phyloP scores from a whole-genome alignment of 2,329 filamentous ascomycete genomes.

The Hymenoscyphus repandus region DNA sequence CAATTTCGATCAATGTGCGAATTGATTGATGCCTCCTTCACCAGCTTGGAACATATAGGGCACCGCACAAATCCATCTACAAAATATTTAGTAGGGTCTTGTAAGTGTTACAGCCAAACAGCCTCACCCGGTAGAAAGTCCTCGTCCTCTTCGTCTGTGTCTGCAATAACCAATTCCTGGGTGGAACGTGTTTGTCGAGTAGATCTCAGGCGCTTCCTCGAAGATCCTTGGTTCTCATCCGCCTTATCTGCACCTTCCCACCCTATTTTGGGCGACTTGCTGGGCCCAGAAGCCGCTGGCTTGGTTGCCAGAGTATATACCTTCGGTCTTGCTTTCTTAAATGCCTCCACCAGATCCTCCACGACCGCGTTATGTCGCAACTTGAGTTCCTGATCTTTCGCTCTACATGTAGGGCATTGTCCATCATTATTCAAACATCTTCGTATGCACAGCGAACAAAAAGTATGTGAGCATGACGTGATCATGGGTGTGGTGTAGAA shows the following conservation, averaged over 20 bases:
- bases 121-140: conserved; percentile 26
- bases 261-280: conserved; percentile 48
- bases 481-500: conserved; percentile 94
- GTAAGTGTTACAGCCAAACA: neutral
- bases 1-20: conserved; percentile 64
- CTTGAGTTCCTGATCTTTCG: conserved; percentile 75
- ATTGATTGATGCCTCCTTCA: conserved; percentile 76
- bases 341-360: conserved; percentile 78
- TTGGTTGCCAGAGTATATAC: conserved; percentile 60
- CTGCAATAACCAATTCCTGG: conserved; percentile 30
- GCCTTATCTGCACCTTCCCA: conserved; percentile 30
- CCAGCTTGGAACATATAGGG: conserved; percentile 69
- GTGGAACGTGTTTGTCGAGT: conserved; percentile 40
- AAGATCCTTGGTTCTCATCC: conserved; percentile 29
- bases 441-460: conserved; percentile 93
- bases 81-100: conserved; percentile 2
- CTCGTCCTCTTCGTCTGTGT: conserved; percentile 25
- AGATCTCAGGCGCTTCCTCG: conserved; percentile 48
- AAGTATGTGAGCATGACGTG: conserved; percentile 90
- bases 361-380: conserved; percentile 79
- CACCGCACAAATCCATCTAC: conserved; percentile 66
- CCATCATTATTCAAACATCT: conserved; percentile 76
- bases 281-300: conserved; percentile 22
- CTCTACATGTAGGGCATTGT: conserved; percentile 81
- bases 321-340: conserved; percentile 57